A percentile compares a stretch with the other conserved stretches of the same genome.
Evolutionary conservation across 2,329 filamentous ascomycete species (phyloP).

Genomic region (Mollisia scopiformis): DNA sequence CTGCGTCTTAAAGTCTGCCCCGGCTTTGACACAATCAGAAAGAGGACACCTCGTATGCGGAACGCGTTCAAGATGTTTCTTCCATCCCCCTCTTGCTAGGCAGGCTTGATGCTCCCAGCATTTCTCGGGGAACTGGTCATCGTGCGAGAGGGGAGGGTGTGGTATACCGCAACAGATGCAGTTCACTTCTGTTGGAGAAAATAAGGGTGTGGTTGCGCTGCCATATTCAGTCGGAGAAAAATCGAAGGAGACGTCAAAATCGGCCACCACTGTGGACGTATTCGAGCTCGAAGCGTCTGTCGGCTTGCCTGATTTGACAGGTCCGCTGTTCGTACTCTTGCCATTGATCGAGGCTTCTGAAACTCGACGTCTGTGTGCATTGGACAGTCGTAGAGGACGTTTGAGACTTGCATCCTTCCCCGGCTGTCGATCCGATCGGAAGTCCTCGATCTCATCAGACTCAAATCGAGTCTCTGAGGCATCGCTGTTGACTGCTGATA

Average conservation of each 20-base stretch:
- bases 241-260: too few relatives aligned
- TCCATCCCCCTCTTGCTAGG: neutral
- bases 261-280: neutral
- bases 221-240: too few relatives aligned
- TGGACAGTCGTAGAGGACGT: neutral
- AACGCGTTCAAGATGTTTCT: neutral
- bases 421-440: neutral
- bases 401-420: neutral
- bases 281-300: neutral
- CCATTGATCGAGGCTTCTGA: neutral
- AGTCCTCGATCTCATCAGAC: neutral
- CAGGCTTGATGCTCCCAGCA: neutral
- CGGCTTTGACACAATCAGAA: neutral
- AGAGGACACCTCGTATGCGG: neutral
- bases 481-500: neutral
- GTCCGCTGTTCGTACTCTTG: neutral
- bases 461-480: neutral
- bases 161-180: too few relatives aligned
- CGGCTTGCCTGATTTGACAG: neutral
- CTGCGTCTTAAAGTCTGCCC: neutral
- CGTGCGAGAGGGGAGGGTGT: too few relatives aligned
- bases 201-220: too few relatives aligned
- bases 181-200: too few relatives aligned
- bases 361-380: neutral
- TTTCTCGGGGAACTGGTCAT: neutral